phyloP scores from a whole-genome alignment of 305 asterid genomes.

The Fraxinus paxiana region DNA sequence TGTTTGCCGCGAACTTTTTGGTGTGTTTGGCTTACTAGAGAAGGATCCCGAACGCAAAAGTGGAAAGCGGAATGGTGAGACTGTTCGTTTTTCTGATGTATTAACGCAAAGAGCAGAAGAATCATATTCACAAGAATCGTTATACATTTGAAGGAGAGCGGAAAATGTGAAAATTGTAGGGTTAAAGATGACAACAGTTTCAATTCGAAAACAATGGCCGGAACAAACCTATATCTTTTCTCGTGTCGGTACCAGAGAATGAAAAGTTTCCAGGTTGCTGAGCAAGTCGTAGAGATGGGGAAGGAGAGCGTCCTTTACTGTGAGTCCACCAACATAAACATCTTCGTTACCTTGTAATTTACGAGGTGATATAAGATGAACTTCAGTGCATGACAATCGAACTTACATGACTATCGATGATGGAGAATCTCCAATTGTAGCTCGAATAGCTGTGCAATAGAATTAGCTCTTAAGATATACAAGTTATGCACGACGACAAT shows the following conservation, averaged over 20 bases:
- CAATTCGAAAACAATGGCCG: not conserved
- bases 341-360: not conserved
- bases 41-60: constrained; percentile 66
- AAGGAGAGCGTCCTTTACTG: constrained; percentile 56
- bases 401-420: constrained; percentile 41
- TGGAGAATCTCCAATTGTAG: constrained; percentile 61
- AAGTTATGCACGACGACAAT: not conserved
- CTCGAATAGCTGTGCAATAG: constrained; percentile 58
- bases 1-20: constrained; percentile 59
- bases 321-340: constrained; percentile 14
- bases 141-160: not conserved
- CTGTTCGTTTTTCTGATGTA: constrained; percentile 55
- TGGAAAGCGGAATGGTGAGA: constrained; percentile 72
- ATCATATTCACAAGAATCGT: not conserved
- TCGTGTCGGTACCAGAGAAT: constrained; percentile 44
- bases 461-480: constrained; percentile 14
- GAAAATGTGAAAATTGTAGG: not conserved
- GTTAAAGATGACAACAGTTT: constrained; percentile 3
- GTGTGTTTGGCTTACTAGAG: constrained; percentile 56
- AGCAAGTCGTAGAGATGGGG: constrained; percentile 54
- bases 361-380: constrained; percentile 6
- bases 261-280: constrained; percentile 51
- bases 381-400: not conserved
- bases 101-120: constrained; percentile 7
- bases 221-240: constrained; percentile 54